Evolutionary conservation across 805 yeast genomes (phyloP).

Genomic region (Barnettozyma sucrosica): DNA sequence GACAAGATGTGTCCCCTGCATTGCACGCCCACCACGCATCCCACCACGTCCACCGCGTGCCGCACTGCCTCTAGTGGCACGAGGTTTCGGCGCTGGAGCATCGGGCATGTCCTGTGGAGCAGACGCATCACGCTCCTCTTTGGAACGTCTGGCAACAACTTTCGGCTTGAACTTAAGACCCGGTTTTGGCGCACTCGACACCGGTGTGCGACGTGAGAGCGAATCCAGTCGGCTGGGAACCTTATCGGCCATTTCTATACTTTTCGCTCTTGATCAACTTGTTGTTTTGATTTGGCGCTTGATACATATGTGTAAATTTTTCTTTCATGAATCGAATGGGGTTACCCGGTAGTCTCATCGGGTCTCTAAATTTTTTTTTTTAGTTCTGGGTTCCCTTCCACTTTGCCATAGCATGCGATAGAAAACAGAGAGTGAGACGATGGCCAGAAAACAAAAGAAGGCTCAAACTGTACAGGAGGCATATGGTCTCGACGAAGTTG

Average conservation of each 20-base stretch:
- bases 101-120: constrained; percentile 41
- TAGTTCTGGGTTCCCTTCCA: not conserved
- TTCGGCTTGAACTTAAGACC: constrained; percentile 79
- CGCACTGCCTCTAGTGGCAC: constrained; percentile 8
- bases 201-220: constrained; percentile 27
- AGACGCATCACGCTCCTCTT: constrained; percentile 76
- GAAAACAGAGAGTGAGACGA: constrained; percentile 4
- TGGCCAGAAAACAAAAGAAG: constrained; percentile 17
- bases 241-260: constrained; percentile 18
- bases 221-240: constrained; percentile 33
- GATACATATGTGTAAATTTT: not conserved
- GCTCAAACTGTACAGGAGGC: constrained; percentile 24
- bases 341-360: constrained; percentile 13
- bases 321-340: not conserved
- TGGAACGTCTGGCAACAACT: constrained; percentile 74
- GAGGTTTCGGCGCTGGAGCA: constrained; percentile 2
- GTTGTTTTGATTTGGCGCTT: not conserved
- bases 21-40: constrained; percentile 24
- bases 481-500: constrained; percentile 60
- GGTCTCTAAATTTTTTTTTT: constrained; percentile 6
- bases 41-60: constrained; percentile 18
- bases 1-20: constrained; percentile 52
- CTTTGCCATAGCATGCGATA: not conserved
- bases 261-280: not conserved
- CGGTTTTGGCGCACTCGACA: constrained; percentile 35